Conservation (phyloP, 768 basidiomycete species). For the Rossbeevera mucosa region DNA sequence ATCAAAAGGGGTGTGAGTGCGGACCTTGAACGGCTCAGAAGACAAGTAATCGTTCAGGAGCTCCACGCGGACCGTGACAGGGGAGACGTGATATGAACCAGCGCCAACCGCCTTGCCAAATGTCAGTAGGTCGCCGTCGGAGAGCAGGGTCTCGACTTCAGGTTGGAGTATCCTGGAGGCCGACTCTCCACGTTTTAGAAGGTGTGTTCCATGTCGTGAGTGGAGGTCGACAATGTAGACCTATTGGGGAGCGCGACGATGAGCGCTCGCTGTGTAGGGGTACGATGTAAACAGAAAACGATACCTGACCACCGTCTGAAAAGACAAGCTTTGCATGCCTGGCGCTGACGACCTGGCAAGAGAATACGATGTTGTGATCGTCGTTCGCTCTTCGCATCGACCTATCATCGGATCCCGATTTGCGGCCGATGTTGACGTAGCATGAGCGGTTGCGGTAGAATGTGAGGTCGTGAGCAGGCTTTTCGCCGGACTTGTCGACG, state of each 20-base stretch:
- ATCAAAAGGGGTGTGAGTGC: conserved; percentile 11
- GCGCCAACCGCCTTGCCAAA: conserved; percentile 75
- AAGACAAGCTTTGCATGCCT: conserved; percentile 75
- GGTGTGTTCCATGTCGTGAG: conserved; percentile 75
- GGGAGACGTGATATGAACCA: conserved; percentile 55
- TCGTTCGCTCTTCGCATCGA: conserved; percentile 38
- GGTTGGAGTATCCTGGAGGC: conserved; percentile 46
- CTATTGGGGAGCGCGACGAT: conserved; percentile 30
- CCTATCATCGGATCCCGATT: conserved; percentile 46
- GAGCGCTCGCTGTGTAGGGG: conserved; percentile 8
- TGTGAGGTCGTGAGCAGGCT: conserved; percentile 41
- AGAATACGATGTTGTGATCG: conserved; percentile 54
- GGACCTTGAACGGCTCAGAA: conserved; percentile 19
- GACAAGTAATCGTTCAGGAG: conserved; percentile 32
- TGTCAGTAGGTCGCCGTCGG: conserved; percentile 67
- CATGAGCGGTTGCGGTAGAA: conserved; percentile 49
- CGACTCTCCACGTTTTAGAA: conserved; percentile 50
- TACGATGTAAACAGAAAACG: conserved; percentile 10
- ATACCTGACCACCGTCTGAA: conserved; percentile 65
- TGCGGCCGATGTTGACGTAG: conserved; percentile 64
- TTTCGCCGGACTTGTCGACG: conserved; percentile 48
- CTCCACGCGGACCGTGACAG: conserved; percentile 58
- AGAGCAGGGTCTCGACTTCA: conserved; percentile 52
- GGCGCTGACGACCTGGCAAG: conserved; percentile 76
- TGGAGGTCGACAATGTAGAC: conserved; percentile 64